These are phyloP conservation scores for Boletus sp. DNA, from an alignment of 768 basidiomycete genomes.

Conservation along the genomic window DNA sequence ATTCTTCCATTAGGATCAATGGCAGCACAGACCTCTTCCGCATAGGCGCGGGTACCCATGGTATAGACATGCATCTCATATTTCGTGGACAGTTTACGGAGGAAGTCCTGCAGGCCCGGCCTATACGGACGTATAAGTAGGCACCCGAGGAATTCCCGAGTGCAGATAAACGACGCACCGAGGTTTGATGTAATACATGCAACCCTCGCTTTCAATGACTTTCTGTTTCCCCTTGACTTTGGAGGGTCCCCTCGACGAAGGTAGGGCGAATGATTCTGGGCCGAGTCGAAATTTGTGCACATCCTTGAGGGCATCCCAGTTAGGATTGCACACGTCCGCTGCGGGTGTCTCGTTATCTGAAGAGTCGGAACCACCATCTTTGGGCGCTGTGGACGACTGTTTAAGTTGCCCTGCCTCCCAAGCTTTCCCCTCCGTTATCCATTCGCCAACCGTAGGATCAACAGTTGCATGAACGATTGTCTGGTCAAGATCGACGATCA, in stretches of 20 bases:
- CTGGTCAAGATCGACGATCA: conserved; percentile 98
- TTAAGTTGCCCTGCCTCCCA: conserved; percentile 65
- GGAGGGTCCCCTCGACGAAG: conserved; percentile 37
- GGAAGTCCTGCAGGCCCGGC: conserved; percentile 81
- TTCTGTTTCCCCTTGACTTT: conserved; percentile 59
- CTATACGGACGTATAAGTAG: conserved; percentile 33
- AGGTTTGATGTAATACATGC: conserved; percentile 97
- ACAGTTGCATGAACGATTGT: conserved; percentile 99
- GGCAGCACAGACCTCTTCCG: conserved; percentile 89
- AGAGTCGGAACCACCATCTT: conserved; percentile 29
- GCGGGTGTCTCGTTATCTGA: conserved; percentile 40
- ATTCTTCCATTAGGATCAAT: conserved; percentile 86
- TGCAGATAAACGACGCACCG: conserved; percentile 51
- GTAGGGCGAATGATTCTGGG: conserved; percentile 64
- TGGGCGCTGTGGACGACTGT: conserved; percentile 35
- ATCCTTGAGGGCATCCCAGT: conserved; percentile 88
- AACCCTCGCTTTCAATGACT: conserved; percentile 70
- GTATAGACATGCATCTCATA: conserved; percentile 99
- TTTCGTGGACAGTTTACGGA: conserved; percentile 63
- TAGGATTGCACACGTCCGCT: conserved; percentile 78
- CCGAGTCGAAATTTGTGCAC: conserved; percentile 86
- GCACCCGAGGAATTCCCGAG: background rate
- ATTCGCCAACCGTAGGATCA: conserved; percentile 97
- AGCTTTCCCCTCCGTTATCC: conserved; percentile 82
- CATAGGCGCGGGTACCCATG: conserved; percentile 97